phyloP scores from a whole-genome alignment of 306 rosid genomes.

The Amphicarpaea edgeworthii region DNA sequence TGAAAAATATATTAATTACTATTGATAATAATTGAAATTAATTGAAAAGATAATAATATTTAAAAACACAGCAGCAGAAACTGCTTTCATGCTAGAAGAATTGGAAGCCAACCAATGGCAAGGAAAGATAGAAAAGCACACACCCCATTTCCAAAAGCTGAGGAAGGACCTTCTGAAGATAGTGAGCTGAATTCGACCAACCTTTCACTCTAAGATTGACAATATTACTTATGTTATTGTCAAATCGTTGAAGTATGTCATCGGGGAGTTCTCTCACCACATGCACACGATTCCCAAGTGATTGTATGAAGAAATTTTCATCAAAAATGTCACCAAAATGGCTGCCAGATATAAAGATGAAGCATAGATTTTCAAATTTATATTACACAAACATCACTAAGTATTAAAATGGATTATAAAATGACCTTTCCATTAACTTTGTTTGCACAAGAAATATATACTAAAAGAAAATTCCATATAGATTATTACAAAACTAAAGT shows the following conservation, averaged over 20 bases:
- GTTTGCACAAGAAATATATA: constrained; percentile 26
- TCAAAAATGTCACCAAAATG: constrained; percentile 86
- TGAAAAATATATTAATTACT: constrained; percentile 26
- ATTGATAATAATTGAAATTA: constrained; percentile 28
- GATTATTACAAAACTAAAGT: constrained; percentile 20
- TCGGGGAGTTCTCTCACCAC: constrained; percentile 84
- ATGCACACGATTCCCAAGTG: constrained; percentile 71
- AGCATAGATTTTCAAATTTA: constrained; percentile 38
- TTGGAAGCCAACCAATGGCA: constrained; percentile 36
- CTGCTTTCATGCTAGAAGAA: constrained; percentile 28
- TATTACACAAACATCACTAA: constrained; percentile 13
- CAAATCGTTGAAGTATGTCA: constrained; percentile 75
- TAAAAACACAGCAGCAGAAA: constrained; percentile 24
- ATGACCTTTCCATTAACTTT: constrained; percentile 8
- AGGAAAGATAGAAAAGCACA: constrained; percentile 47
- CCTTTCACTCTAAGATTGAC: constrained; percentile 95
- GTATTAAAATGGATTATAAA: constrained; percentile 3
- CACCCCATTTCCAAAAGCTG: constrained; percentile 79
- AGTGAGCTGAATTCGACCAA: constrained; percentile 90
- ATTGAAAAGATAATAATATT: constrained; percentile 33
- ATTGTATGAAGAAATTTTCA: constrained; percentile 82
- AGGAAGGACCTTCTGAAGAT: constrained; percentile 95
- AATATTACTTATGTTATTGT: constrained; percentile 89
- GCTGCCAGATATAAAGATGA: constrained; percentile 63
- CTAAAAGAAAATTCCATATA: not conserved